Conservation (phyloP, 192 early-diverging fungal species). For the Backusella tuberculispora region DNA sequence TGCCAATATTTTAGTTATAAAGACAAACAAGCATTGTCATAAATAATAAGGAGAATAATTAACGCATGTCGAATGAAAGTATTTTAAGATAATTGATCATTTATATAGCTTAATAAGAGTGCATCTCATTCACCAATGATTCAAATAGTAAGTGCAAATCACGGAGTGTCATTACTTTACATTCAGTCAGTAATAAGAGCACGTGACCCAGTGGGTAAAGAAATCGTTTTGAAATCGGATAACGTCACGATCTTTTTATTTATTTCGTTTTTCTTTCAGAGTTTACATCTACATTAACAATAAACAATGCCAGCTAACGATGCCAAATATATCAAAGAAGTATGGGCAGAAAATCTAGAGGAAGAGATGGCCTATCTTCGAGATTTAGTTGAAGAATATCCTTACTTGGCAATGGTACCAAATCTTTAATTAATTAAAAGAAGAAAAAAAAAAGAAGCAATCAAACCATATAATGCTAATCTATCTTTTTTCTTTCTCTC, state of each 20-base stretch:
- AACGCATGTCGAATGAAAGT: too few relatives aligned
- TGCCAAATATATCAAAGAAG: constrained; percentile 71
- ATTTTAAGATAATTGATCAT: too few relatives aligned
- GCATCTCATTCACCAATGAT: too few relatives aligned
- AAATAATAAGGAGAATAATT: too few relatives aligned
- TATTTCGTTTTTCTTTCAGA: constrained; percentile 5
- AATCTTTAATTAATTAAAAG: background rate
- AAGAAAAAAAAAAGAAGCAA: background rate
- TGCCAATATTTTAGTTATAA: too few relatives aligned
- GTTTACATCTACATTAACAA: constrained; percentile 8
- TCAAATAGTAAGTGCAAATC: too few relatives aligned
- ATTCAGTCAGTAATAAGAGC: too few relatives aligned
- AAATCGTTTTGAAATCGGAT: background rate
- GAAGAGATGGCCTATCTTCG: constrained; percentile 89
- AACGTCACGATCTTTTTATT: constrained; percentile 9
- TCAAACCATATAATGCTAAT: background rate
- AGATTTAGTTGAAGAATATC: constrained; percentile 87
- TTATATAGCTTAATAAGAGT: too few relatives aligned
- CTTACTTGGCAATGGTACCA: constrained; percentile 93
- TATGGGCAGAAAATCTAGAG: constrained; percentile 96
- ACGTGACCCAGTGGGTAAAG: background rate
- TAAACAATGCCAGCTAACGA: constrained; percentile 37
- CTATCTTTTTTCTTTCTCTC: background rate
- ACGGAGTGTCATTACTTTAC: too few relatives aligned
- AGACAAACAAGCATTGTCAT: too few relatives aligned